phyloP scores from a whole-genome alignment of 2,329 filamentous ascomycete genomes.

The Colletotrichum tabaci region DNA sequence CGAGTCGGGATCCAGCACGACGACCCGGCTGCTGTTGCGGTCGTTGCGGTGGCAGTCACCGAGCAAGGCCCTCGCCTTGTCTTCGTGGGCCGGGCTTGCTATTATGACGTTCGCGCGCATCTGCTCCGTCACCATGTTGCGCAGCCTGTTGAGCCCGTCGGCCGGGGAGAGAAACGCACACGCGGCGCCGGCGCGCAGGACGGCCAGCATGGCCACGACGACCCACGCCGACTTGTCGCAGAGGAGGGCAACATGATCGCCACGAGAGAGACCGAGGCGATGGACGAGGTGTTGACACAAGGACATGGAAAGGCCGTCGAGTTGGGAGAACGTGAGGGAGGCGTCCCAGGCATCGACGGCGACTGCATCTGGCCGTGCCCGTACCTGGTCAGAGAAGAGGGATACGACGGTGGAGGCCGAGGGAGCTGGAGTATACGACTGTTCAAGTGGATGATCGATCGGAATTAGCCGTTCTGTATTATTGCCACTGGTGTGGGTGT shows the following conservation, averaged over 20 bases:
- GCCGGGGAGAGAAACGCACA: slow-evolving; percentile 19
- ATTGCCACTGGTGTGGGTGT: background rate
- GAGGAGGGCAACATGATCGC: background rate
- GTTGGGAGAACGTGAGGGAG: background rate
- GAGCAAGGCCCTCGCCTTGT: background rate
- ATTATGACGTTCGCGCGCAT: background rate
- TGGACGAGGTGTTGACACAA: background rate
- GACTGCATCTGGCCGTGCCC: background rate
- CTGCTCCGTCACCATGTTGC: background rate
- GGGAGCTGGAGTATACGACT: background rate
- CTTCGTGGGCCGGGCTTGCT: background rate
- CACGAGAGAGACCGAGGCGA: background rate
- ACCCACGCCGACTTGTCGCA: slow-evolving; percentile 38
- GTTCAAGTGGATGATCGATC: background rate
- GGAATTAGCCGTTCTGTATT: too few species aligned
- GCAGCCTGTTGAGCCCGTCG: background rate
- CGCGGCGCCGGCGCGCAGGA: slow-evolving; percentile 42
- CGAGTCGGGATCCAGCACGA: background rate
- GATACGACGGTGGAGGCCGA: background rate
- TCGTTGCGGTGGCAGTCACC: background rate
- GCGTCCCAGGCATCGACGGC: background rate
- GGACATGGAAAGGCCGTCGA: background rate
- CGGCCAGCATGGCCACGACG: slow-evolving; percentile 40
- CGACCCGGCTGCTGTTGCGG: background rate
- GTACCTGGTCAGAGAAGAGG: background rate